These are phyloP conservation scores for Umbilicus rupestris DNA, from an alignment of 164 flowering plant genomes.

Conservation along the genomic window DNA sequence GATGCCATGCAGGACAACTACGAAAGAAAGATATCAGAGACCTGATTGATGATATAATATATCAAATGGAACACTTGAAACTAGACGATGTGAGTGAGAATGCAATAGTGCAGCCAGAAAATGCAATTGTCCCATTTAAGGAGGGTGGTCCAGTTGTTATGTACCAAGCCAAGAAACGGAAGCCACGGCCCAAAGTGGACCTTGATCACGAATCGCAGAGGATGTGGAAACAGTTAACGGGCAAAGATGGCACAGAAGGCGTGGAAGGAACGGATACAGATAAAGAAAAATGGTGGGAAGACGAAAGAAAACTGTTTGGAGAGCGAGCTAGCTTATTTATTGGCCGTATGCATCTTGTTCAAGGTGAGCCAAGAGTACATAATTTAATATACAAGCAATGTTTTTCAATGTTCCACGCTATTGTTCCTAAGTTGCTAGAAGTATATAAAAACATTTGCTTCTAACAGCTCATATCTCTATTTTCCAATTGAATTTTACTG, in stretches of 20 bases:
- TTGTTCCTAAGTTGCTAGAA: too few relatives aligned
- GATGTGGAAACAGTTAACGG: slow-evolving; percentile 68
- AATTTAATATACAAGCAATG: too few relatives aligned
- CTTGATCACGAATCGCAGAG: too few relatives aligned
- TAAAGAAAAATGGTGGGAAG: slow-evolving; percentile 45
- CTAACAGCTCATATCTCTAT: too few relatives aligned
- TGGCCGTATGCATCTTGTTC: slow-evolving; percentile 43
- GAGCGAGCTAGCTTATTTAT: slow-evolving; percentile 42
- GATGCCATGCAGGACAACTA: slow-evolving; percentile 19
- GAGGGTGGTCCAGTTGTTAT: slow-evolving; percentile 38
- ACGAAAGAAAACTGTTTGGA: slow-evolving; percentile 30
- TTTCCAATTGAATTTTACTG: too few relatives aligned
- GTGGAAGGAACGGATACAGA: slow-evolving; percentile 26
- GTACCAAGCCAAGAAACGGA: slow-evolving; percentile 35
- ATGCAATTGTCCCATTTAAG: slow-evolving; percentile 44
- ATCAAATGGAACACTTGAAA: slow-evolving; percentile 12
- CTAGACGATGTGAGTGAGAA: too few relatives aligned
- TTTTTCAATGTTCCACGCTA: too few relatives aligned
- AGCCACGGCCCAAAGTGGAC: slow-evolving; percentile 55
- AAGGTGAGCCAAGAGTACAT: slow-evolving; percentile 20
- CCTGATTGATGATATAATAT: slow-evolving; percentile 25
- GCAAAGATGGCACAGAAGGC: slow-evolving; percentile 29
- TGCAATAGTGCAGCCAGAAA: too few relatives aligned
- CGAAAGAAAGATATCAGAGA: not conserved
- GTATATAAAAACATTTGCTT: too few relatives aligned